phyloP scores from a whole-genome alignment of 345 rosid genomes.

The Eucalyptus albens region DNA sequence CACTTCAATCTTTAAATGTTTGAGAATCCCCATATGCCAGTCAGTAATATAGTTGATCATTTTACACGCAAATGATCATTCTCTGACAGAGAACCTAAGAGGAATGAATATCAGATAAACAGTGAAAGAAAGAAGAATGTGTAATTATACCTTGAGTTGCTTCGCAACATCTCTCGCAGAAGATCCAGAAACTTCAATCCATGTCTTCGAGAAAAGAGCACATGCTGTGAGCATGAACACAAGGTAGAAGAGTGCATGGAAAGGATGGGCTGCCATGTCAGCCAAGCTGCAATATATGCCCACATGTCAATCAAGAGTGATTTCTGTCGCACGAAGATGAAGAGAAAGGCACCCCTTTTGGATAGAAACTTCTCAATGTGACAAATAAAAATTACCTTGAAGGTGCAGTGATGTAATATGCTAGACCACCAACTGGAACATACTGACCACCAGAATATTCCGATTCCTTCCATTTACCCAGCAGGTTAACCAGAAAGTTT shows the following conservation, averaged over 20 bases:
- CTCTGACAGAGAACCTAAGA: neutral
- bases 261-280: conserved; percentile 86
- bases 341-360: neutral
- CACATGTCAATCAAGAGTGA: neutral
- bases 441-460: conserved; percentile 73
- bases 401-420: conserved; percentile 79
- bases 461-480: conserved; percentile 79
- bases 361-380: neutral
- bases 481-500: conserved; percentile 61
- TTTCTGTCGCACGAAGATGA: neutral
- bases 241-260: conserved; percentile 80
- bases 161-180: conserved; percentile 80
- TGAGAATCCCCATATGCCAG: neutral
- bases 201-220: conserved; percentile 81
- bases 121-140: neutral
- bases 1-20: neutral
- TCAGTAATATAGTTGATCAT: neutral
- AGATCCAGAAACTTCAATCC: conserved; percentile 90
- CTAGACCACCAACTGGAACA: conserved; percentile 70
- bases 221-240: conserved; percentile 80
- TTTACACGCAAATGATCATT: neutral
- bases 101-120: neutral
- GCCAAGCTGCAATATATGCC: conserved; percentile 42
- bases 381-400: conserved; percentile 32
- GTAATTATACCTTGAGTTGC: conserved; percentile 41